These are phyloP conservation scores for Bruguiera parviflora DNA, from an alignment of 345 rosid genomes.

Conservation along the genomic window DNA sequence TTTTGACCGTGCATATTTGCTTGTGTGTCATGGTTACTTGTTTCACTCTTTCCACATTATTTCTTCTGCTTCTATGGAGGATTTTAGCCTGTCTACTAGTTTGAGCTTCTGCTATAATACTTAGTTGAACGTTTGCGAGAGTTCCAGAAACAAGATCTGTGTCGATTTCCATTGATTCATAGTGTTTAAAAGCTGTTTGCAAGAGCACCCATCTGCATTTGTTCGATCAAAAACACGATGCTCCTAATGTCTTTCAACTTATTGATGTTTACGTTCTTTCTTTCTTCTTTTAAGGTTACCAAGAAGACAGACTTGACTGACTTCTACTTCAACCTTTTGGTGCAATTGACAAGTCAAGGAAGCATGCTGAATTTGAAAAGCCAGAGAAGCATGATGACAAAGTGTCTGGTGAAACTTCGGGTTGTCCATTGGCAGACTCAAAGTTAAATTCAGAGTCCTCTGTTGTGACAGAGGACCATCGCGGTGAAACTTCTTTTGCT, in stretches of 20 bases:
- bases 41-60: no score
- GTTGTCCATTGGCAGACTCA: conserved; percentile 18
- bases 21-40: no score
- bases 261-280: background rate
- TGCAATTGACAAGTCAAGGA: conserved; percentile 41
- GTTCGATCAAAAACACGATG: background rate
- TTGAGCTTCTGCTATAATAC: no score
- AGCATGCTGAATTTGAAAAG: conserved; percentile 38
- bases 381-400: conserved; percentile 35
- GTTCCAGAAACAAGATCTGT: no score
- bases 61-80: no score
- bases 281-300: conserved; percentile 52
- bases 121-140: no score
- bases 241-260: background rate
- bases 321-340: conserved; percentile 85
- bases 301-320: conserved; percentile 83
- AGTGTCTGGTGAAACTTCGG: conserved; percentile 20
- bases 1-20: no score
- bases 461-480: conserved; percentile 22
- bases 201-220: background rate
- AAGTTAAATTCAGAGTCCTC: conserved; percentile 22
- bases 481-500: conserved; percentile 25
- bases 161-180: no score
- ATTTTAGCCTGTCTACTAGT: no score
- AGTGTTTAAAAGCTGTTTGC: background rate